Percentiles rank a stretch among this genome's conserved stretches.
Evolutionary conservation across 1,284 basidiomycete species (phyloP).

Genomic region (Puccinia triticina): DNA sequence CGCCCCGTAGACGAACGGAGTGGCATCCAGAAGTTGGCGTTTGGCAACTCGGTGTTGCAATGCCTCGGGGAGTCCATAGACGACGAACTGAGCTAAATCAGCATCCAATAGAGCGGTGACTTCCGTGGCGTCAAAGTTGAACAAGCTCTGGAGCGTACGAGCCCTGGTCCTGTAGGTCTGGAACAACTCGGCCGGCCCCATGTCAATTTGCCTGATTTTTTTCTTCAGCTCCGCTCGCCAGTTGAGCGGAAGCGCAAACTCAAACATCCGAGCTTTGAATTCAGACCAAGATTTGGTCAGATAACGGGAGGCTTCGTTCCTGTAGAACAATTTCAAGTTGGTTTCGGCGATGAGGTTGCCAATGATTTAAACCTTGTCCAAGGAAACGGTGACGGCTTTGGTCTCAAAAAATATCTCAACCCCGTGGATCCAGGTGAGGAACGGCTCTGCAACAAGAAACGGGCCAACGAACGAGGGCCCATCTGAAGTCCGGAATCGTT

Average conservation of each 20-base stretch:
- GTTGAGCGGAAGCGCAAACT: background rate
- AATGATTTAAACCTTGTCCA: background rate
- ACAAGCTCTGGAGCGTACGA: background rate
- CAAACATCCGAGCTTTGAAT: background rate
- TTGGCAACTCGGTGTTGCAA: background rate
- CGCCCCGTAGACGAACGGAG: background rate
- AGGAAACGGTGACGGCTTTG: background rate
- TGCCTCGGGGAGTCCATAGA: background rate
- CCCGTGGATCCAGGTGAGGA: background rate
- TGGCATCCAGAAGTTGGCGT: background rate
- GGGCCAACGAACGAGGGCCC: background rate
- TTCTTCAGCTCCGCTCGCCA: background rate
- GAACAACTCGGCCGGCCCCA: background rate
- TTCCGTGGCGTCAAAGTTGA: background rate
- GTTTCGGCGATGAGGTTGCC: background rate
- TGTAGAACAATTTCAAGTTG: conserved; percentile 7
- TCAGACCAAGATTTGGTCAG: background rate
- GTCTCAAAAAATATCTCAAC: conserved; percentile 15
- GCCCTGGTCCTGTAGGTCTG: background rate
- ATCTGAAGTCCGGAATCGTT: background rate
- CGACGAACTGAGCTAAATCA: background rate
- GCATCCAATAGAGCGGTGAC: background rate
- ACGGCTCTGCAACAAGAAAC: background rate
- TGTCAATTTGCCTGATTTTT: background rate
- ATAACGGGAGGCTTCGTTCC: background rate